Base-by-base conservation (phyloP, 768 basidiomycete genomes). In the Trametes meyenii region DNA sequence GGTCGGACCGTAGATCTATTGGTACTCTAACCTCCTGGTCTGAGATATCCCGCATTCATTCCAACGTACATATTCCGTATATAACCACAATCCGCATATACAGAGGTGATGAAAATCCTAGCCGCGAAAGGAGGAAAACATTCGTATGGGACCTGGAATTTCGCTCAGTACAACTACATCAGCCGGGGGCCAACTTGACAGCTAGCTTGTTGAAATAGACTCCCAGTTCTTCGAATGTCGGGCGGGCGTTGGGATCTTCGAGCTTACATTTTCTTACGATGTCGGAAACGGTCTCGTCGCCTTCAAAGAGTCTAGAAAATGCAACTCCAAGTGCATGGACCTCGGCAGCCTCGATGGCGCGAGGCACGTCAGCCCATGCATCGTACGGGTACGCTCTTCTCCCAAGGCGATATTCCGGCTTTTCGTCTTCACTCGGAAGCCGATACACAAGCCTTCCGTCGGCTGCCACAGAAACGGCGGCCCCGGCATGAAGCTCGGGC, bases 291-390 rank as follows among this genome's bases (percentile, higher is more conserved):
- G 10, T 23, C 24, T 35, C 54, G 4, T 5, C 8, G 13, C 7
- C 17, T 4, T n/a, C 16, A 17, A 55, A 55, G 5, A 55, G 43
- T 16, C 14, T 24, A 3, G 35, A 10, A 7, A 55, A 23, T 3
- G 54, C 43, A 12, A 55, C 54, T 3, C 54, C 54, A 1, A 55
- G 38, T 4, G 40, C 23, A 26, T 55, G 38, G 24, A 55, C 54
- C 19, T 55, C 54, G 3, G 39, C 54, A 5, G 40, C 40, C 54
- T 55, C 54, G 5, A 55, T 43, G 2, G 54, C 54, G 14, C 40
- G 40, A 43, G 54, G 40, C 1, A 43, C 39, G 10, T 43, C 17
- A 2, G n/a, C 12, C 54, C 40, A 45, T 6, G 7, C 12, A 14
- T 26, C 54, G 17, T 55, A 55, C 8, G 54, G 40, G 42, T 45